Conservation (phyloP, 2,329 filamentous ascomycete species). For the Elsinoe necatrix region DNA sequence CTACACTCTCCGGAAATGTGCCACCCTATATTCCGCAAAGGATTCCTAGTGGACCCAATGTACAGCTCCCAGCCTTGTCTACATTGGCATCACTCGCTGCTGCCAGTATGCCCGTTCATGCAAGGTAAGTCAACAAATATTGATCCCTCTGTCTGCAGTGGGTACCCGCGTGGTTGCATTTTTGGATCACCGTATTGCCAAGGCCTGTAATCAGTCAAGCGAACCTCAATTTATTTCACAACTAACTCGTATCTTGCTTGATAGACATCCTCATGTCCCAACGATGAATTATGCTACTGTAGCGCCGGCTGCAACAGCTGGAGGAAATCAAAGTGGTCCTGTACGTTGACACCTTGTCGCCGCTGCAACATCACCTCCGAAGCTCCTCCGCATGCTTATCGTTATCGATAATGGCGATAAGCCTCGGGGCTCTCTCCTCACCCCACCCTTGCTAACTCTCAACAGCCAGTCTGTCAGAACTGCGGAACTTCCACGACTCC, state of each 20-base stretch:
- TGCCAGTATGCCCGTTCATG: conserved; percentile 11
- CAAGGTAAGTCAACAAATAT: conserved; percentile 11
- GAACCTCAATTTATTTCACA: background rate
- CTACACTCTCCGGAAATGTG: conserved; percentile 32
- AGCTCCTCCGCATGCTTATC: conserved; percentile 21
- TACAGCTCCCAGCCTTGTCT: conserved; percentile 49
- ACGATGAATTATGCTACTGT: conserved; percentile 55
- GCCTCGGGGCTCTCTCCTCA: conserved; percentile 2
- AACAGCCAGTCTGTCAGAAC: conserved; percentile 92
- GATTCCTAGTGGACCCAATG: conserved; percentile 31
- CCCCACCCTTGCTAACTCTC: conserved; percentile 35
- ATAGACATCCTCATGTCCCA: conserved; percentile 39
- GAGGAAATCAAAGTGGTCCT: conserved; percentile 52
- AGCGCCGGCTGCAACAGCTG: conserved; percentile 56
- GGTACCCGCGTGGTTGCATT: background rate
- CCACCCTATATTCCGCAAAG: conserved; percentile 33
- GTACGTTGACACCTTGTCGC: conserved; percentile 36
- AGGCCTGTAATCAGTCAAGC: conserved; percentile 15
- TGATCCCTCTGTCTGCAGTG: background rate
- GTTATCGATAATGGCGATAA: conserved; percentile 20
- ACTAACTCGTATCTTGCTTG: conserved; percentile 21
- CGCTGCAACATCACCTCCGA: conserved; percentile 15
- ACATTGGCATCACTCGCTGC: conserved; percentile 44
- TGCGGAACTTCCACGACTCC: conserved; percentile 93
- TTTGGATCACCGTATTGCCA: conserved; percentile 14